Evolutionary conservation across 129 eudicot genomes (phyloP), one percentile per base, ranked within the genome.

Genomic region (Cynara cardunculus): DNA sequence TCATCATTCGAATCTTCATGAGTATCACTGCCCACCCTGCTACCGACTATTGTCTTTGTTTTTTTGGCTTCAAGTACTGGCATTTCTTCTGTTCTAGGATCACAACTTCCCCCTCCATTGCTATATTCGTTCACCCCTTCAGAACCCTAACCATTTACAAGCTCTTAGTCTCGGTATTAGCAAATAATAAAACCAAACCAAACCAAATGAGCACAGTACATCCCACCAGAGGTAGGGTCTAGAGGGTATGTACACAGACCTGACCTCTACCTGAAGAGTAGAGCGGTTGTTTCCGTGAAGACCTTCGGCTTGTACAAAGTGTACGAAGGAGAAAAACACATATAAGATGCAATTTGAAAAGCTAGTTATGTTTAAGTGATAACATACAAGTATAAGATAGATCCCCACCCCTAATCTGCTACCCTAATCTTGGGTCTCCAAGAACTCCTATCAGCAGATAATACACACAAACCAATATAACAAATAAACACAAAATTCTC

Each of bases 81-180:
- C 2, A 62, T 76, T 71, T 75, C 81, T 85, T 84, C 86, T 70
- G 27, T 44, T 32, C 4, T 71, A 49, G 44, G 71, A 77, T 86
- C 83, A n/a, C 14, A 21, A 35, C 22, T 69, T 72, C 19, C 83
- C 28, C 25, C 85, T 56, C 30, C 30, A 86, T 75, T 69, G 72
- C 30, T 27, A 24, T 31, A 25, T 75, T 76, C 86, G 69, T 84
- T 46, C 3, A n/a, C 82, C 16, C 71, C 85, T 75, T 32, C 83
- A 39, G 81, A 77, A 78, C 25, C 83, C 92, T 89, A 41, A 56
- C 35, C 56, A 70, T 35, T 76, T 46, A 46, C 78, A 69, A 59
- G 44, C 70, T 74, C 49, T 76, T 26, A 70, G 72, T 73, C 10
- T 16, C 30, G 78, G 35, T n/a, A 77, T 44, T 28, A 72, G 25